Evolutionary conservation across 441 rosid genomes (phyloP).

Genomic region (Brassica balearica): DNA sequence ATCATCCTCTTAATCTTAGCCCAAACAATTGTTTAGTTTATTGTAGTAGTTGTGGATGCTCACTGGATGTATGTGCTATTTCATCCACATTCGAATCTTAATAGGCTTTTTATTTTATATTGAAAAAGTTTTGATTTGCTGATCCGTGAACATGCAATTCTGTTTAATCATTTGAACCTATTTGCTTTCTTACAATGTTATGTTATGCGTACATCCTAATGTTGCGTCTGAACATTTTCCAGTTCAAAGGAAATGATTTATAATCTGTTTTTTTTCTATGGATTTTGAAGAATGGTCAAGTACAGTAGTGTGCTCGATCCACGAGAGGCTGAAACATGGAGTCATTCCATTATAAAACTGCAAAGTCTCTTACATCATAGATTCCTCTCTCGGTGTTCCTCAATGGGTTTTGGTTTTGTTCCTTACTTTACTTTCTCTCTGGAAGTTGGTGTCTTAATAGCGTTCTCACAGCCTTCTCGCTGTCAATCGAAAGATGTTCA

Average conservation of each 20-base stretch:
- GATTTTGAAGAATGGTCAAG: too few species aligned
- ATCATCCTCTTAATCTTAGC: neutral
- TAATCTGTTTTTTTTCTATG: too few species aligned
- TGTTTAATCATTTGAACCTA: constrained; percentile 51
- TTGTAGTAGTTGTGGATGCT: neutral
- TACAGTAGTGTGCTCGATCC: too few species aligned
- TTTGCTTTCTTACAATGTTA: too few species aligned
- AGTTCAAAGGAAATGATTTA: too few species aligned
- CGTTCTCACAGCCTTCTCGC: neutral
- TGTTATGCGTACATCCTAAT: too few species aligned
- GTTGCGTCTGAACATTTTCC: too few species aligned
- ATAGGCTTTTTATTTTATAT: neutral
- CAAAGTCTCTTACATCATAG: neutral
- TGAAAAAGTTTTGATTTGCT: constrained; percentile 31
- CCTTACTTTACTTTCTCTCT: neutral
- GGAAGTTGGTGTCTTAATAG: neutral
- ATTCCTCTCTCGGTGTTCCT: neutral
- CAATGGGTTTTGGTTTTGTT: neutral
- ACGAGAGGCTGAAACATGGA: too few species aligned
- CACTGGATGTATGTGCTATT: neutral
- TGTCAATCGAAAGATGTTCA: neutral
- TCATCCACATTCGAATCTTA: neutral
- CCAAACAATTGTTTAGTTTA: neutral
- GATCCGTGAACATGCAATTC: constrained; percentile 86
- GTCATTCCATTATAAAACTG: too few species aligned